Percentiles rank a stretch among this genome's conserved stretches.
Evolutionary conservation across 1,139 yeast genomes (phyloP).

Genomic region (Blastobotrys malaysiensis): DNA sequence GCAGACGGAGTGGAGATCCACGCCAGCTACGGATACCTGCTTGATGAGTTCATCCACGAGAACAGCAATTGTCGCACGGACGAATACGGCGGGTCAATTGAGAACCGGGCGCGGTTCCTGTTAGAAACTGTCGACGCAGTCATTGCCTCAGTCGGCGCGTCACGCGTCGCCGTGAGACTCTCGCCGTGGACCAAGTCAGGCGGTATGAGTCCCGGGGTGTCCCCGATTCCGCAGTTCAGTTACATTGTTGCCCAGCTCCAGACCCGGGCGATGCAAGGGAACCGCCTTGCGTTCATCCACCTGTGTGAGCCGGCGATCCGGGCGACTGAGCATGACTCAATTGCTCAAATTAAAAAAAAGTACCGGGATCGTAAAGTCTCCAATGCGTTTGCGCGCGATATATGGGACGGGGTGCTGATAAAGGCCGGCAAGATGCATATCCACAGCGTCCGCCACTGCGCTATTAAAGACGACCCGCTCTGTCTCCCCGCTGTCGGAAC

Average conservation of each 20-base stretch:
- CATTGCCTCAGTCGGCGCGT: conserved; percentile 44
- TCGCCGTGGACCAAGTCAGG: conserved; percentile 48
- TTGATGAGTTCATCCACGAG: conserved; percentile 50
- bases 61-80: conserved; percentile 53
- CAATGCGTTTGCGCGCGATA: conserved; percentile 18
- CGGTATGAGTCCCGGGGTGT: conserved; percentile 32
- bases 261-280: conserved; percentile 25
- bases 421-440: conserved; percentile 33
- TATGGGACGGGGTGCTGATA: conserved; percentile 40
- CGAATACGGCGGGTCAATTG: conserved; percentile 59
- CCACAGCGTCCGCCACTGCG: conserved; percentile 4
- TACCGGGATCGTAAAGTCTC: not conserved
- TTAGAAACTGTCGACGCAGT: conserved; percentile 50
- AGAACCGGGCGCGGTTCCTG: conserved; percentile 52
- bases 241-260: conserved; percentile 30
- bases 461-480: conserved; percentile 31
- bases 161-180: conserved; percentile 46
- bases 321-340: conserved; percentile 11
- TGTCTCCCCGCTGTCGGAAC: conserved; percentile 44
- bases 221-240: conserved; percentile 27
- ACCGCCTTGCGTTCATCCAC: conserved; percentile 44
- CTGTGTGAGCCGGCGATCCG: conserved; percentile 41
- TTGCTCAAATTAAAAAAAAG: not conserved
- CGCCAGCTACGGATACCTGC: conserved; percentile 42
- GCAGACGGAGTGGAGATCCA: conserved; percentile 65